Conservation (phyloP, 768 basidiomycete genomes). For the Neoboletus subvelutipes region DNA sequence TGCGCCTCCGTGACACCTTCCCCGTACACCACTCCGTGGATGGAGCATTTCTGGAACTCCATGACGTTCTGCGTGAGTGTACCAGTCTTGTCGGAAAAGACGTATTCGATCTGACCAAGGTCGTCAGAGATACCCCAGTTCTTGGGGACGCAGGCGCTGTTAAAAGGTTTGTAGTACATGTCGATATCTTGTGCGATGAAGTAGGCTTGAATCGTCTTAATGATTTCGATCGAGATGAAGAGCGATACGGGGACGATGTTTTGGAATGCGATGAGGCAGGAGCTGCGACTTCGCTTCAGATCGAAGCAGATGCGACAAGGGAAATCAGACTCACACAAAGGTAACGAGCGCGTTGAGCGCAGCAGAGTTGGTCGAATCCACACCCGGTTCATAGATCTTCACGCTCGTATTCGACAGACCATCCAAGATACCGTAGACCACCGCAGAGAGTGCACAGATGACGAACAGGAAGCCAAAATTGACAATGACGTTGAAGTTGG, state of each 20-base stretch:
- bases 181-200: conserved; percentile 96
- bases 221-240: conserved; percentile 97
- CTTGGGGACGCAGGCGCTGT: conserved; percentile 90
- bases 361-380: conserved; percentile 58
- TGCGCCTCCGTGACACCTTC: conserved; percentile 96
- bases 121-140: conserved; percentile 99
- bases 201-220: conserved; percentile 96
- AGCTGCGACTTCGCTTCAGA: conserved; percentile 44
- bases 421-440: conserved; percentile 75
- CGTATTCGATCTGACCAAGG: conserved; percentile 96
- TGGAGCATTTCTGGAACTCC: conserved; percentile 97
- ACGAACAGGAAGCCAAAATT: conserved; percentile 78
- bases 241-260: conserved; percentile 96
- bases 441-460: conserved; percentile 76
- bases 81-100: conserved; percentile 92
- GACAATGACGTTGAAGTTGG: conserved; percentile 96
- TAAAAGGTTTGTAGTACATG: conserved; percentile 90
- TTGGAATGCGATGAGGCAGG: conserved; percentile 93
- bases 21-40: conserved; percentile 81
- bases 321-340: conserved; percentile 67
- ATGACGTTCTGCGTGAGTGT: conserved; percentile 98
- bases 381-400: conserved; percentile 65
- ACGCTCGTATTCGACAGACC: conserved; percentile 60
- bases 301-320: neutral
- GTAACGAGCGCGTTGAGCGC: conserved; percentile 82